Conservation (phyloP, 495 filamentous ascomycete genomes). For the Aspergillus funiculosus region DNA sequence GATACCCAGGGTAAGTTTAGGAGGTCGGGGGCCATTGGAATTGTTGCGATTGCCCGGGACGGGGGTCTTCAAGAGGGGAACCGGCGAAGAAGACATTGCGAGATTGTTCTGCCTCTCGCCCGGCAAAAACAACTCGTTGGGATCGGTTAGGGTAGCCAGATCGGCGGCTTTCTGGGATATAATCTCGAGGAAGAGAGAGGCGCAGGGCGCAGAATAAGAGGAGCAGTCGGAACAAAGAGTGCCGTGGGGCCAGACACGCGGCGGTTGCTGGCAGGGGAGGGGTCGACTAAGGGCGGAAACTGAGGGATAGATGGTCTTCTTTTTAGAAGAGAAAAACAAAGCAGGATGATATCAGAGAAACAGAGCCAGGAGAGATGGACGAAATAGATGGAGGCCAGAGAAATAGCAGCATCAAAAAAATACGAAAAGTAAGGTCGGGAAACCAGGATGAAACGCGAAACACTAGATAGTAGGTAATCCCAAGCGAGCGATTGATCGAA, state of each 20-base stretch:
- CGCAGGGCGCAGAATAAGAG: slow-evolving; percentile 6
- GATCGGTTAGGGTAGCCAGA: slow-evolving; percentile 43
- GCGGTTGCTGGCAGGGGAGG: slow-evolving; percentile 16
- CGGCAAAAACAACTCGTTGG: slow-evolving; percentile 46
- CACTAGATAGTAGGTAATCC: neutral
- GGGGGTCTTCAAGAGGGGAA: slow-evolving; percentile 78
- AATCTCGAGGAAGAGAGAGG: slow-evolving; percentile 18
- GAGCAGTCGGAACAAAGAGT: slow-evolving; percentile 17
- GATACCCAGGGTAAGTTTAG: slow-evolving; percentile 80
- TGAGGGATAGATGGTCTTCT: slow-evolving; percentile 3
- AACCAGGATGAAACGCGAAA: neutral
- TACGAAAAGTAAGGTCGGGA: slow-evolving; percentile 5
- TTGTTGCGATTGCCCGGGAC: slow-evolving; percentile 66
- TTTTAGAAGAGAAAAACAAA: neutral
- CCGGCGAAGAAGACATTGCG: slow-evolving; percentile 63
- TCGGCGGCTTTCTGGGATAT: slow-evolving; percentile 25
- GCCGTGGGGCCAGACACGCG: slow-evolving; percentile 18
- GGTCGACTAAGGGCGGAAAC: slow-evolving; percentile 7
- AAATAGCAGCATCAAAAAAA: too few relatives aligned
- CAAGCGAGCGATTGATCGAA: slow-evolving; percentile 10
- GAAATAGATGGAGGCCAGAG: too few relatives aligned
- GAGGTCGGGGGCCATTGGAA: slow-evolving; percentile 52
- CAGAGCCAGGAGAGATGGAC: neutral
- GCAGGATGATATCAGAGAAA: neutral
- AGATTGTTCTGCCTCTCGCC: slow-evolving; percentile 46